Conservation (phyloP, 2,329 filamentous ascomycete genomes). For the Cercospora sp. region DNA sequence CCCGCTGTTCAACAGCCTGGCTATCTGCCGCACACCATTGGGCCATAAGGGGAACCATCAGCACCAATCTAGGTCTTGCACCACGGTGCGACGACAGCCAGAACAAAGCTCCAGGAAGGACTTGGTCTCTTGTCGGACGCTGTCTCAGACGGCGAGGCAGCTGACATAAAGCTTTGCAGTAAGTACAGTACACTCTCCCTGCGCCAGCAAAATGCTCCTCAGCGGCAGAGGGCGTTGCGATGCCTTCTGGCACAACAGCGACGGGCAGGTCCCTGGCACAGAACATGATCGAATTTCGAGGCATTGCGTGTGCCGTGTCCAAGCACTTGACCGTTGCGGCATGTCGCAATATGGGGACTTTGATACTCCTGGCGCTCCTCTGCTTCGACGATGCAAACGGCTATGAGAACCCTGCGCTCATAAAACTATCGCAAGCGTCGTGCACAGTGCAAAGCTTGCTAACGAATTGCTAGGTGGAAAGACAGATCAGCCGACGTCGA, state of each 20-base stretch:
- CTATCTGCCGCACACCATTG: conserved; percentile 18
- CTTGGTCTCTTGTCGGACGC: neutral
- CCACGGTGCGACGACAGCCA: conserved; percentile 15
- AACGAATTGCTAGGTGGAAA: conserved; percentile 12
- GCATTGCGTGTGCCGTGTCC: neutral
- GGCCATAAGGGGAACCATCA: conserved; percentile 13
- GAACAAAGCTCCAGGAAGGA: neutral
- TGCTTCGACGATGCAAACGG: neutral
- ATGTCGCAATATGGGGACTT: neutral
- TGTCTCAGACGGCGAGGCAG: neutral
- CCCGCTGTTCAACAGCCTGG: conserved; percentile 20
- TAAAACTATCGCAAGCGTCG: neutral
- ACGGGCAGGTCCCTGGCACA: neutral
- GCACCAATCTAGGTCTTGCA: conserved; percentile 17
- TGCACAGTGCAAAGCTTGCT: conserved; percentile 5
- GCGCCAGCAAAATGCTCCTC: neutral
- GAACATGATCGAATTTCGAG: neutral
- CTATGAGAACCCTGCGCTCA: neutral
- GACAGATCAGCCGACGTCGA: conserved; percentile 22
- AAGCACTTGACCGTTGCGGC: neutral
- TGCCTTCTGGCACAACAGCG: neutral
- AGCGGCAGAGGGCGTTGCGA: neutral
- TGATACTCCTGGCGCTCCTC: neutral
- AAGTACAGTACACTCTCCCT: neutral
- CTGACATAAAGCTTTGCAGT: neutral